These are phyloP conservation scores for Trichoderma polysporum DNA, from an alignment of 2,329 filamentous ascomycete species.

Conservation along the genomic window DNA sequence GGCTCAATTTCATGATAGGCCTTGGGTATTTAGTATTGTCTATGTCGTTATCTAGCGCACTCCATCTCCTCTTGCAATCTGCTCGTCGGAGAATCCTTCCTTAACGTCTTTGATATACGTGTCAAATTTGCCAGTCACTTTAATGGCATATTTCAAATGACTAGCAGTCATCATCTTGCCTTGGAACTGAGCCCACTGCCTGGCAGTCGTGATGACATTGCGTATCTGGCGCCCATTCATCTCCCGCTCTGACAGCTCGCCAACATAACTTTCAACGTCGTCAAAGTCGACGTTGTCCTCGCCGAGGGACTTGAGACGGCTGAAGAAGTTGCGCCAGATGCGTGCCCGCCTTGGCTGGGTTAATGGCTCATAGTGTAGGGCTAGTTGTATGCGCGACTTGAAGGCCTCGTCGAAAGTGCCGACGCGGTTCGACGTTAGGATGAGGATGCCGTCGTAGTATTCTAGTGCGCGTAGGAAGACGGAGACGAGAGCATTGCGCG, in stretches of 20 bases:
- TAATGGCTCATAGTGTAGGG: slow-evolving; percentile 42
- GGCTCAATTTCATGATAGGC: background rate
- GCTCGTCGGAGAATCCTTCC: background rate
- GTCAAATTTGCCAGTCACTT: background rate
- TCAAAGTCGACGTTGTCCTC: background rate
- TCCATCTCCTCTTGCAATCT: background rate
- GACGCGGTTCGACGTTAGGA: slow-evolving; percentile 51
- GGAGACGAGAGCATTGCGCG: slow-evolving; percentile 38
- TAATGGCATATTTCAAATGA: background rate
- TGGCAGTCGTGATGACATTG: background rate
- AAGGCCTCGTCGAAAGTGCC: slow-evolving; percentile 50
- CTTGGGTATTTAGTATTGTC: too few species aligned
- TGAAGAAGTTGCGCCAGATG: slow-evolving; percentile 42
- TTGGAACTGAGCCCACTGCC: background rate
- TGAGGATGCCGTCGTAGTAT: slow-evolving; percentile 48
- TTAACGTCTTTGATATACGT: background rate
- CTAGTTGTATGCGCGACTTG: slow-evolving; percentile 47
- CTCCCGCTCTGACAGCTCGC: background rate
- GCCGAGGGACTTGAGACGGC: slow-evolving; percentile 30
- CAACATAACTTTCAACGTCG: background rate
- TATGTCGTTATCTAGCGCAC: background rate
- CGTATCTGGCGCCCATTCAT: background rate
- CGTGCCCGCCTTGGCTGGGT: slow-evolving; percentile 38
- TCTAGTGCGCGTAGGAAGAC: slow-evolving; percentile 48
- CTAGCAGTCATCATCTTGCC: background rate